Base-by-base conservation (phyloP, 805 yeast genomes). In the Scheffersomyces spartinae region DNA sequence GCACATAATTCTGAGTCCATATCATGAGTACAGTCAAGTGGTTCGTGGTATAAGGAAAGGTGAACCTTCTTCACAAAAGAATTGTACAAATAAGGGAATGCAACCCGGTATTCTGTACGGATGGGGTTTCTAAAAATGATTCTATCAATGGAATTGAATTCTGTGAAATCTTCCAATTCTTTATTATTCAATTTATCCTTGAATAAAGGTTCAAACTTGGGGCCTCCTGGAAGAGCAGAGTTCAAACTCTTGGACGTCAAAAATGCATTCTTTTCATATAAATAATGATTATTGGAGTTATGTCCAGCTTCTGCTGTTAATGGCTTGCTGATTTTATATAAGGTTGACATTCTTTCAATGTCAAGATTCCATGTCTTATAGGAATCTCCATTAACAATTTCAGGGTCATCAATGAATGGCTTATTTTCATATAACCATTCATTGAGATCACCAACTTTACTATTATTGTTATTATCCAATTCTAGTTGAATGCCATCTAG, bases 181-280 rank as follows among this genome's bases (percentile, higher is more conserved):
- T 68, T 70, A 15, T 65, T 64, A 37, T 74, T 74, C 19, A 61
- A 56, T 25, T 45, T 46, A 26, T 77, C 81, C 32, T 75, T 73
- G 52, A 64, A 72, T 9, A 86, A 52, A 0, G 94, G 94, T 52
- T 86, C 97, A 50, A 85, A 91, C 45, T 79, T 82, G 8, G 99
- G 97, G 0, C 98, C 99, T 8, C 95, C 95, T 0, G 96, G 95
- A 17, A 91, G 61, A 1, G 94, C 78, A 23, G 76, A 65, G 42
- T 86, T 84, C 26, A 91, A 61, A 6, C 94, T 88, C 44, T 91
- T 91, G 0, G 97, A 94, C 0, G 95, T 86, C 47, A 78, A 71
- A 36, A 91, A 82, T 0, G 95, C 64, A 28, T 77, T 64, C 30
- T 71, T 72, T 39, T 86, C 85, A 46, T 86, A 88, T 20, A 85